Evolutionary conservation across 805 yeast species (phyloP), one percentile per base, ranked within the genome.

Genomic region (Saccharomyces cerevisiae): DNA sequence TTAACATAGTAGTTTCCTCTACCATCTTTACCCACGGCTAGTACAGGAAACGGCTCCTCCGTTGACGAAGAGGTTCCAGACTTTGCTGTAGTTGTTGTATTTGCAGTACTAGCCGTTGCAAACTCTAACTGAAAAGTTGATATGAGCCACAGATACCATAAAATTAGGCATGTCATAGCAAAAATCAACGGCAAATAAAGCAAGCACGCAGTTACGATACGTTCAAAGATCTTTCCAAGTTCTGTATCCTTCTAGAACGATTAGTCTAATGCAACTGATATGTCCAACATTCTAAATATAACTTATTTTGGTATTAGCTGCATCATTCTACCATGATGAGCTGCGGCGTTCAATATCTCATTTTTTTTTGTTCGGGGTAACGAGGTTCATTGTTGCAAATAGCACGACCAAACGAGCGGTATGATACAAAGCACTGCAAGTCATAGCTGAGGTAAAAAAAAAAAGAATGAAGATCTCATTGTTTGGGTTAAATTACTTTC

Each of bases 1-100:
- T 72, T 70, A 8, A 70, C 68, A 51, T 64, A 69, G 58, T 70
- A 73, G 6, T 65, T 47, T 2, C 64, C 60, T 10, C 50, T 48
- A 10, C 26, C 14, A 55, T 61, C 65, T 48, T 56, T 61, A 13
- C 71, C 69, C 10, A 69, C 60, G 2, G 50, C 43, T 4, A 68
- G n/a, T 11, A 59, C 56, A 2, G 70, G 70, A 36, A 58, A 58
- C 22, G 43, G 43, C 13, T n/a, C 24, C 22, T 17, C 43, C 22
- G 22, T 21, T 2, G 11, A n/a, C 3, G 22, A 36, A 36, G 43
- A 36, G 3, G 24, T 17, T 36, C 17, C 17, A 24, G 24, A 36
- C 10, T 36, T 36, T 36, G 43, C 43, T 36, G 43, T 21, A 17
- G 43, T 36, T 17, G 22, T 36, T 36, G 24, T 9, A 8, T 36